Evolutionary conservation across 2,329 filamentous ascomycete species (phyloP), one percentile per base, ranked within the genome.

Genomic region (Venturia asperata): DNA sequence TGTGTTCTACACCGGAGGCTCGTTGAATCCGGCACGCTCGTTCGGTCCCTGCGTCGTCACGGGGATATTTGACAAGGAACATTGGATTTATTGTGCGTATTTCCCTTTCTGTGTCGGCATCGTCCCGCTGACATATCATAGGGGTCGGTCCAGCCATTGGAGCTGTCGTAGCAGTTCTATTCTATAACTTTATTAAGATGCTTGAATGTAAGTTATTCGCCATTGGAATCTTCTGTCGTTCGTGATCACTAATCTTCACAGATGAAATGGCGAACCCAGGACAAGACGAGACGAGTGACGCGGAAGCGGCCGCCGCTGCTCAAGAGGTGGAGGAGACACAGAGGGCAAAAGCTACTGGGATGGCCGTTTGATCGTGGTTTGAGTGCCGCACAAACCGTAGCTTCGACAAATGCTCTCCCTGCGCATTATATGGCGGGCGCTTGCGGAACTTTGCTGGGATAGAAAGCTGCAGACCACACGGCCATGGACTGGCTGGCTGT

Each of bases 61-160:
- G 4, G 63, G 55, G 17, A 55, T 47, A 19, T 67, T 67, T 52
- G 52, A 56, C 34, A 55, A 58, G 34, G 60, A 67, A 19, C 65
- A 67, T 47, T 67, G 65, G 65, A 66, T 66, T 21, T 66, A 66
- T 62, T 66, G 65, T 66, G 61, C 61, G 65, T 43, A 1, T 27
- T 15, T 47, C 27, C 34, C n/a, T 43, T 17, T 21, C 27, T 6
- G 11, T 2, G 19, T 19, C 15, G n/a, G 17, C 11, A 6, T 41
- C 4, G 1, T 11, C 60, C n/a, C 17, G 10, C 60, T 30, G 21
- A 42, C n/a, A n/a, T 27, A 27, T 34, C 37, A 43, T 41, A 66
- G 64, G 65, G 65, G 34, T 67, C 11, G 65, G 65, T 15, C 65
- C 65, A 27, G 30, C 10, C 24, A 19, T 47, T 5, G 65, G 65